phyloP scores from a whole-genome alignment of 495 filamentous ascomycete species.

The Platismatia glauca region DNA sequence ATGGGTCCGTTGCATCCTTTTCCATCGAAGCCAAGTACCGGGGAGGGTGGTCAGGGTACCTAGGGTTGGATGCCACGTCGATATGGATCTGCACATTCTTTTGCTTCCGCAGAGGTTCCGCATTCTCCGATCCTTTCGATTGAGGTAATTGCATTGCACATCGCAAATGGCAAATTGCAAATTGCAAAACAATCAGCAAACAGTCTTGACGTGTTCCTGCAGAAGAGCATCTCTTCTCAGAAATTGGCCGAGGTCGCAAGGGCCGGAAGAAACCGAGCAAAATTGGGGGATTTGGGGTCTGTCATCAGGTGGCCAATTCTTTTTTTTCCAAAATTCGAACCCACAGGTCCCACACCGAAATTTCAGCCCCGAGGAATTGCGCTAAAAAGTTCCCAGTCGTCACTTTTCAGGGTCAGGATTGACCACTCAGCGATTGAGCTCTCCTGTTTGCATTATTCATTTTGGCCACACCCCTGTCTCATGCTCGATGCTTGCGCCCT shows the following conservation, averaged over 20 bases:
- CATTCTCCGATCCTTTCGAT: no score
- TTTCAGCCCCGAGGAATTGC: background rate
- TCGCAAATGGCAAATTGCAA: no score
- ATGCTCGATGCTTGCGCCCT: slow-evolving; percentile 8
- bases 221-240: background rate
- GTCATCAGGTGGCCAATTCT: background rate
- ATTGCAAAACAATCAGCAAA: background rate
- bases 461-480: background rate
- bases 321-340: background rate
- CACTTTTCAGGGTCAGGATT: background rate
- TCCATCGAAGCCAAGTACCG: background rate
- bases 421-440: background rate
- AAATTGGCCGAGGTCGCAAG: slow-evolving; percentile 1
- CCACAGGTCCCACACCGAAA: background rate
- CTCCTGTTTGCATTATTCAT: background rate
- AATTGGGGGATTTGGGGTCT: background rate
- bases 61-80: background rate
- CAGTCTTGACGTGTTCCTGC: background rate
- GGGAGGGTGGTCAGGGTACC: background rate
- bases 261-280: background rate
- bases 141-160: no score
- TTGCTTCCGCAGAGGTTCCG: background rate
- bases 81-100: background rate
- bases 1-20: background rate
- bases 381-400: background rate